phyloP scores from a whole-genome alignment of 768 basidiomycete genomes.

The Russula emetica region DNA sequence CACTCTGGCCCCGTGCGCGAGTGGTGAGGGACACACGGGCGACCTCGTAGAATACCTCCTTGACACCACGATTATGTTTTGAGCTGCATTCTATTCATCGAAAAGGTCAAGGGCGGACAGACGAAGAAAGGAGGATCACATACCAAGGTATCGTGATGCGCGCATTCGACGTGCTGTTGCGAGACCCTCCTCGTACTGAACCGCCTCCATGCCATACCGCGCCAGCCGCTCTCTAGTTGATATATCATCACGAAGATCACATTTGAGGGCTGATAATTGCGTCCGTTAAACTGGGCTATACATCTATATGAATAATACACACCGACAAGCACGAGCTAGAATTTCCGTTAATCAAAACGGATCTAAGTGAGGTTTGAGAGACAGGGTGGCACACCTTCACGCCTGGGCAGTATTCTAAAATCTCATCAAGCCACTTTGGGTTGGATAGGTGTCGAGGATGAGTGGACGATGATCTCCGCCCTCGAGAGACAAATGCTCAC shows the following conservation, averaged over 20 bases:
- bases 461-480: constrained; percentile 10
- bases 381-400: constrained; percentile 63
- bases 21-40: constrained; percentile 79
- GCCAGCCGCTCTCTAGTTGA: constrained; percentile 66
- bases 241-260: constrained; percentile 87
- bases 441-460: constrained; percentile 2
- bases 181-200: constrained; percentile 91
- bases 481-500: constrained; percentile 36
- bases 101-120: constrained; percentile 2
- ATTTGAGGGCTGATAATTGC: constrained; percentile 71
- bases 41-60: constrained; percentile 90
- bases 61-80: constrained; percentile 92
- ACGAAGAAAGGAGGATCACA: constrained; percentile 29
- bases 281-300: constrained; percentile 10
- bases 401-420: constrained; percentile 88
- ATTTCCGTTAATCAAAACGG: not conserved
- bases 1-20: constrained; percentile 59
- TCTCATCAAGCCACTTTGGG: constrained; percentile 92
- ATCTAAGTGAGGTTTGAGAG: constrained; percentile 11
- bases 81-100: constrained; percentile 80
- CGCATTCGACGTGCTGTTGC: constrained; percentile 86
- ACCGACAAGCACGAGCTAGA: constrained; percentile 85
- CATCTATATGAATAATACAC: constrained; percentile 34
- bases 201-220: constrained; percentile 62
- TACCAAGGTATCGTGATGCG: constrained; percentile 88